These are phyloP conservation scores for Russula brevipes DNA, from an alignment of 768 basidiomycete species.

Conservation along the genomic window DNA sequence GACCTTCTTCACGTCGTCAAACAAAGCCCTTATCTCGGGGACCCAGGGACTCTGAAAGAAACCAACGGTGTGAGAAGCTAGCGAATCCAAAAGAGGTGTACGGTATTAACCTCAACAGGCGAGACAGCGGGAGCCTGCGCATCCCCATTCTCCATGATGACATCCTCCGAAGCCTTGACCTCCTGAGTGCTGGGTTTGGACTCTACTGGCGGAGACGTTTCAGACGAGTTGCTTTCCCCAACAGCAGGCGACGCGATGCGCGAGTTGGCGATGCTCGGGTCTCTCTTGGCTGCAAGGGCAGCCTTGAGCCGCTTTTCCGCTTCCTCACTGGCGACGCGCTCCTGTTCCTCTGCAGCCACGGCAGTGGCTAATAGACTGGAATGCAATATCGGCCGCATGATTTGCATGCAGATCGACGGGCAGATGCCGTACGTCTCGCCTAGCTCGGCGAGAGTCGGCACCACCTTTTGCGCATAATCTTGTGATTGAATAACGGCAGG, in stretches of 20 bases:
- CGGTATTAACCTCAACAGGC: conserved; percentile 10
- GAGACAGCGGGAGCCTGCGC: conserved; percentile 16
- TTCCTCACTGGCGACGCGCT: conserved; percentile 64
- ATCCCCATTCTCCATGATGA: conserved; percentile 50
- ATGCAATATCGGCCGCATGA: conserved; percentile 79
- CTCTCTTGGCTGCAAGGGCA: conserved; percentile 70
- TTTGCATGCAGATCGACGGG: conserved; percentile 88
- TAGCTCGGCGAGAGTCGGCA: conserved; percentile 73
- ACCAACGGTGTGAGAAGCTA: not conserved
- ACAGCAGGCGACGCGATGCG: conserved; percentile 59
- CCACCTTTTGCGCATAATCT: conserved; percentile 67
- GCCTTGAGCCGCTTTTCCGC: conserved; percentile 80
- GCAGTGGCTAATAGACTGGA: conserved; percentile 56
- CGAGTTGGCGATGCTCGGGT: conserved; percentile 51
- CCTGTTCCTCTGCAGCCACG: conserved; percentile 60
- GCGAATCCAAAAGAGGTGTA: not conserved
- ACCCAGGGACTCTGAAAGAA: conserved; percentile 67
- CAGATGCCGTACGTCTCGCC: conserved; percentile 73
- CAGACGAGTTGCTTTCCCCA: conserved; percentile 24
- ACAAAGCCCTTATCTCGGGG: conserved; percentile 62
- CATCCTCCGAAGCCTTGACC: conserved; percentile 34
- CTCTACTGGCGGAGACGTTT: not conserved
- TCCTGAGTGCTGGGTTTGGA: conserved; percentile 14
- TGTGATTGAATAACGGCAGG: conserved; percentile 59
- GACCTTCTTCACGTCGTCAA: conserved; percentile 69